Evolutionary conservation across 106 monocot species (phyloP), one percentile per base, ranked within the genome.

Genomic region (Dioscorea zingiberensis): DNA sequence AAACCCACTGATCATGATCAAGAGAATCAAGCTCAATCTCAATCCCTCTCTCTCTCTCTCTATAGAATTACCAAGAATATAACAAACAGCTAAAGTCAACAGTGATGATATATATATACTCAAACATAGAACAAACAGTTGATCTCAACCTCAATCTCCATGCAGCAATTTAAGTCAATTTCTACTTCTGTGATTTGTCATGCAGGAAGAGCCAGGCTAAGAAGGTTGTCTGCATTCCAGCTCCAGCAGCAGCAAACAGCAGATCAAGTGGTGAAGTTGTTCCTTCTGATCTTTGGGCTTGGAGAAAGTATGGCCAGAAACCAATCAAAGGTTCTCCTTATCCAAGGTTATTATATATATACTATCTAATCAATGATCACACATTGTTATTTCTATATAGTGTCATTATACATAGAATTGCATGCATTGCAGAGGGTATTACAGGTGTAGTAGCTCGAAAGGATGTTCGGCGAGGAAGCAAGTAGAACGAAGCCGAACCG

Each of bases 371-470:
- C 10, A 30, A 30, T 30, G 38, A n/a, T 38, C 10, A 38, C 7
- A 30, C 7, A 30, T 38, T 38, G 38, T 38, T 38, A 38, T 6
- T 38, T 38, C 38, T 7, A 30, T 30, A 30, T 38, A 38, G 38
- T 38, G 38, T n/a, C n/a, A 38, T 38, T 38, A 0, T 8, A 38
- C 38, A 38, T 38, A 38, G 10, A 38, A 63, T 63, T 44, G 38
- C 17, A 38, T 21, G 49, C n/a, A 18, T 51, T 27, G 3, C 85
- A 97, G 95, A 67, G 95, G 95, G 5, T 97, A 97, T 69, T 97
- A 97, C 76, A 87, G 91, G 75, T 97, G 95, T 78, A 97, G 95
- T 64, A 97, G 95, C 63, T 97, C 95, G 1, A 97, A 97, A 73
- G 91, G 88, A 27, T 97, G 95, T 81, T 85, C 91, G 18, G 95